These are phyloP conservation scores for Solidago caesia DNA, from an alignment of 129 eudicot genomes.

Conservation along the genomic window DNA sequence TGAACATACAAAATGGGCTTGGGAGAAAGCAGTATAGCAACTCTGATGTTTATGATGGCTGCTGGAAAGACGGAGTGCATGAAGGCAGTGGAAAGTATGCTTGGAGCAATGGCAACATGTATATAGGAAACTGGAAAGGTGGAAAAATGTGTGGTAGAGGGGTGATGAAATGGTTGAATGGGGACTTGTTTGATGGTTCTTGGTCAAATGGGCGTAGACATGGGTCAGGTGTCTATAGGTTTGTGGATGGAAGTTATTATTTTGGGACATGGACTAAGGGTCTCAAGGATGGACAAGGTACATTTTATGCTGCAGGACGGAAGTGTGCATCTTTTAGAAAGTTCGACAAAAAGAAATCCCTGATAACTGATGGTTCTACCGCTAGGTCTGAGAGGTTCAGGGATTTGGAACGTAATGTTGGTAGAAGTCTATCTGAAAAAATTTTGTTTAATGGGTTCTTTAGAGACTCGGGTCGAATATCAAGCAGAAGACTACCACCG, in stretches of 20 bases:
- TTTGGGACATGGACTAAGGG: constrained; percentile 94
- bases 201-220: constrained; percentile 81
- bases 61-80: constrained; percentile 88
- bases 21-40: constrained; percentile 80
- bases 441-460: constrained; percentile 37
- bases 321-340: constrained; percentile 48
- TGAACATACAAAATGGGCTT: constrained; percentile 73
- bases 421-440: constrained; percentile 62
- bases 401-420: constrained; percentile 39
- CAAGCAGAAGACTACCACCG: constrained; percentile 44
- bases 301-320: constrained; percentile 75
- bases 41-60: constrained; percentile 84
- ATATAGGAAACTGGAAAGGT: constrained; percentile 87
- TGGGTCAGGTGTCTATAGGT: constrained; percentile 87
- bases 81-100: constrained; percentile 92
- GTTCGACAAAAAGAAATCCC: constrained; percentile 40
- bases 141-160: constrained; percentile 95
- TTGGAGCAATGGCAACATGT: constrained; percentile 71
- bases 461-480: constrained; percentile 54
- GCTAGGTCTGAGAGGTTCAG: constrained; percentile 39
- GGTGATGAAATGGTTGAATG: constrained; percentile 88
- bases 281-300: constrained; percentile 90
- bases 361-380: constrained; percentile 44
- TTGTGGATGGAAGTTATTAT: constrained; percentile 84
- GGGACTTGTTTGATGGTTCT: constrained; percentile 89